Evolutionary conservation across 306 rosid genomes (phyloP), one percentile per base, ranked within the genome.

Genomic region (Canavalia ensiformis): DNA sequence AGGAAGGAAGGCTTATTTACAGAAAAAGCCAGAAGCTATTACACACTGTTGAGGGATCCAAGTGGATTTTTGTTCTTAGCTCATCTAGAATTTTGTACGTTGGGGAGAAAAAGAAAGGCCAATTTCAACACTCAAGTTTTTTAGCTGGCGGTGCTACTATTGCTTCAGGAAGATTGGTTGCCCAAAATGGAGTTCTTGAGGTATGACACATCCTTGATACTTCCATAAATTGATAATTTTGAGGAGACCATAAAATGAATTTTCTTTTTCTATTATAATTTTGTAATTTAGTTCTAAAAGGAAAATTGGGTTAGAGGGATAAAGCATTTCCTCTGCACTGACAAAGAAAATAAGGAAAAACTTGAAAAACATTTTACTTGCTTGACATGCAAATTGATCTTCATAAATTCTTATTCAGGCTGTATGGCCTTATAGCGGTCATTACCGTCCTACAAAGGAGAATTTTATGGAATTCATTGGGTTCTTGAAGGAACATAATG

Each of bases 11-110:
- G 81, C 90, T 95, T 42, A 50, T 88, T 28, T 87, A 90, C 83
- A 92, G 47, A 62, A 82, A 84, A 83, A 90, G 85, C 77, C 85
- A 79, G 8, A 66, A 12, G 11, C 41, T 74, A 57, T 89, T 91
- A 29, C 82, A 87, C 80, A 95, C 98, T 8, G 30, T 4, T 13
- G 87, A 86, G 41, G 97, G 93, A 4, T 76, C 91, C 0, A 95
- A 95, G 88, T 95, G 98, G 98, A 95, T 95, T 44, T 95, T 95
- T 75, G 95, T 95, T 49, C 93, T 95, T 34, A 89, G 97, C 81
- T 86, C 97, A 51, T 86, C 92, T 0, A 90, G 90, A 75, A 66
- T 31, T 37, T 64, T 95, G 82, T 95, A 92, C 30, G 84, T 91
- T 29, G 97, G 91, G 4, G 88, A 95, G 87, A 95, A 95, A 82